phyloP scores from a whole-genome alignment of 2,329 filamentous ascomycete species.

The Colletotrichum orbiculare region DNA sequence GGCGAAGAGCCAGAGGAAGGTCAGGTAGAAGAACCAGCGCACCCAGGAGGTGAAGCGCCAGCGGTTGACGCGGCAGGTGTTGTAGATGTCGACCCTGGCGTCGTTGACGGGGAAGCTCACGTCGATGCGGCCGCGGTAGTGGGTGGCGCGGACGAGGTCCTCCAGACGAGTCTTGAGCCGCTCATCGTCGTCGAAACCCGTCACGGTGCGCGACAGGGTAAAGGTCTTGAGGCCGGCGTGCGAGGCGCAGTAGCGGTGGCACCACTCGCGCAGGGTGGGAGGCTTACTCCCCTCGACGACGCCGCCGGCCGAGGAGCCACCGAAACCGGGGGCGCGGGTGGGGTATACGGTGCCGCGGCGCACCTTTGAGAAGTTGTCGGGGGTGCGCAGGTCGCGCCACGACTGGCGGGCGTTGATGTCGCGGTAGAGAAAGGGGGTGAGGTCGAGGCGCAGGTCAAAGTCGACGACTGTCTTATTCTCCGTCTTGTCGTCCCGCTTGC shows the following conservation, averaged over 20 bases:
- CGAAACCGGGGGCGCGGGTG: slow-evolving; percentile 59
- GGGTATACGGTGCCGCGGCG: slow-evolving; percentile 73
- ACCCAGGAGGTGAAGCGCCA: slow-evolving; percentile 75
- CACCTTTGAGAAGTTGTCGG: slow-evolving; percentile 68
- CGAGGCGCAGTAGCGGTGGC: slow-evolving; percentile 72
- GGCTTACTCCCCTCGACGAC: slow-evolving; percentile 16
- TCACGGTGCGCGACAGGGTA: slow-evolving; percentile 61
- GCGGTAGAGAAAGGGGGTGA: slow-evolving; percentile 67
- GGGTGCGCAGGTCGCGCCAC: slow-evolving; percentile 60
- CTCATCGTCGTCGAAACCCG: slow-evolving; percentile 68
- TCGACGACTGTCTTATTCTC: slow-evolving; percentile 62
- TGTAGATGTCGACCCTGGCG: slow-evolving; percentile 71
- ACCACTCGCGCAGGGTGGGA: slow-evolving; percentile 65
- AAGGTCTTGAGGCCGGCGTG: slow-evolving; percentile 68
- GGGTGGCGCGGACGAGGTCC: slow-evolving; percentile 69
- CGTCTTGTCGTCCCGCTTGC: slow-evolving; percentile 56
- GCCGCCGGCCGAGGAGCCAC: slow-evolving; percentile 38
- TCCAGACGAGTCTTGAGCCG: slow-evolving; percentile 62
- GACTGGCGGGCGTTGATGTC: slow-evolving; percentile 52
- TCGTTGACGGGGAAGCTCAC: slow-evolving; percentile 71
- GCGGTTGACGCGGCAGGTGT: slow-evolving; percentile 68
- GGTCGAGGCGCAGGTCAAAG: slow-evolving; percentile 68
- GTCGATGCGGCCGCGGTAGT: slow-evolving; percentile 72
- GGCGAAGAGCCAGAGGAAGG: slow-evolving; percentile 74
- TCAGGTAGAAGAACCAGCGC: slow-evolving; percentile 72